phyloP scores from a whole-genome alignment of 2,329 filamentous ascomycete genomes.

The Colletotrichum spinosum region DNA sequence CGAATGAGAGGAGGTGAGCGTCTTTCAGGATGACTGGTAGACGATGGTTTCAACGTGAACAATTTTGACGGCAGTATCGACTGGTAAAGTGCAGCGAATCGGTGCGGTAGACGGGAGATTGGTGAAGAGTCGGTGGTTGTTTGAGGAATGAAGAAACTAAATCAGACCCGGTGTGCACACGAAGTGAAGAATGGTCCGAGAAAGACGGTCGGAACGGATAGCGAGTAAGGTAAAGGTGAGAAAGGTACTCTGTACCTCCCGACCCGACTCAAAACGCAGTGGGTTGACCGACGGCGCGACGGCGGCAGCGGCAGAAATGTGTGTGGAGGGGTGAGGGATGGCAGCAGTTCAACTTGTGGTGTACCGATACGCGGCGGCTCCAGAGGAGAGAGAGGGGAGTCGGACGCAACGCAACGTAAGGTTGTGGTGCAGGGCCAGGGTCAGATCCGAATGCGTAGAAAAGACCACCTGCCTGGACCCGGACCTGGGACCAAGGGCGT shows the following conservation, averaged over 20 bases:
- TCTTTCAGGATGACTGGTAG: no score
- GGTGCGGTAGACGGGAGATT: conserved; percentile 10
- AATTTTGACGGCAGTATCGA: conserved; percentile 3
- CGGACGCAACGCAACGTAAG: no score
- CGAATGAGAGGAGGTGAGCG: no score
- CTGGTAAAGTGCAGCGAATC: not conserved
- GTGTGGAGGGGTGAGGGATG: conserved; percentile 17
- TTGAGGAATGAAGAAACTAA: conserved; percentile 13
- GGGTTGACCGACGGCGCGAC: no score
- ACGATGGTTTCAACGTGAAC: no score
- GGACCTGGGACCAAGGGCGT: no score
- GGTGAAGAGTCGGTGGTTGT: conserved; percentile 8
- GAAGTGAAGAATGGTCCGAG: conserved; percentile 5
- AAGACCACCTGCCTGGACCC: no score
- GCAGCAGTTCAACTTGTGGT: conserved; percentile 18
- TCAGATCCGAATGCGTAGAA: no score
- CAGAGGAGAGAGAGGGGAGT: not conserved
- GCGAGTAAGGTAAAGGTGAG: conserved; percentile 23
- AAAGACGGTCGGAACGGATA: conserved; percentile 6
- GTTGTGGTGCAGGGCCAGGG: no score
- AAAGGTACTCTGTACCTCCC: no score
- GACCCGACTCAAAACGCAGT: no score
- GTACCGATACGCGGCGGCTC: not conserved
- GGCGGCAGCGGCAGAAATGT: conserved; percentile 18
- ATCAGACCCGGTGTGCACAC: conserved; percentile 2